Percentiles rank a stretch among this genome's conserved stretches.
These are phyloP conservation scores for Colletotrichum sp. DNA, from an alignment of 2,329 filamentous ascomycete genomes.

Conservation along the genomic window DNA sequence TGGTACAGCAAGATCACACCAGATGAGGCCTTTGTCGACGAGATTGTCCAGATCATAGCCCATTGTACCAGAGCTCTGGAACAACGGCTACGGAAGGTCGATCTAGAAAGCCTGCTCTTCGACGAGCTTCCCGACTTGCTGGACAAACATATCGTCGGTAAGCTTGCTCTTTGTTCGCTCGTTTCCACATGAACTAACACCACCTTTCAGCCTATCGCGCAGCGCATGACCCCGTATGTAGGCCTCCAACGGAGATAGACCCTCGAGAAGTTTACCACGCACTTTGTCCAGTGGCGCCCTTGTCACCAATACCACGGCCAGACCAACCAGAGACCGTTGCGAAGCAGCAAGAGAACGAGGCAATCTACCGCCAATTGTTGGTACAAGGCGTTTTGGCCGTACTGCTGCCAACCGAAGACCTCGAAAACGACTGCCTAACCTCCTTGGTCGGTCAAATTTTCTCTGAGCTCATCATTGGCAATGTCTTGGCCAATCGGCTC, in stretches of 20 bases:
- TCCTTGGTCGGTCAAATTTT: constrained; percentile 86
- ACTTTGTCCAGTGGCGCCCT: constrained; percentile 78
- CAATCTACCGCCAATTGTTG: constrained; percentile 85
- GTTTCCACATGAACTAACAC: neutral
- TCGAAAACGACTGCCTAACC: constrained; percentile 85
- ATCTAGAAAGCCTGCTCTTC: constrained; percentile 81
- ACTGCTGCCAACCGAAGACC: constrained; percentile 88
- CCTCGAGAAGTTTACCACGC: constrained; percentile 80
- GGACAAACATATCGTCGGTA: constrained; percentile 81
- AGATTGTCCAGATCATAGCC: constrained; percentile 88
- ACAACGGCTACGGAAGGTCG: constrained; percentile 81
- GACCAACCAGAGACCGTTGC: constrained; percentile 54
- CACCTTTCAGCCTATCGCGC: constrained; percentile 67
- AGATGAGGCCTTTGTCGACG: constrained; percentile 85
- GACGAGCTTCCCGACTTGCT: constrained; percentile 88
- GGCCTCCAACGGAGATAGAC: constrained; percentile 65
- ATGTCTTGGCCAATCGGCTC: constrained; percentile 77
- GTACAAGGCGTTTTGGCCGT: constrained; percentile 82
- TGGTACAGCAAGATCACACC: constrained; percentile 96
- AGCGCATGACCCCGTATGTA: constrained; percentile 63
- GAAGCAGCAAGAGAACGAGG: constrained; percentile 78
- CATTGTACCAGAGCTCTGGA: constrained; percentile 90
- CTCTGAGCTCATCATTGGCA: constrained; percentile 87
- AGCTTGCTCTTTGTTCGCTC: constrained; percentile 24
- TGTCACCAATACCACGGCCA: constrained; percentile 75